Evolutionary conservation across 2,329 filamentous ascomycete genomes (phyloP), one percentile per base, ranked within the genome.

Genomic region (Ilyonectria mors-panacis): DNA sequence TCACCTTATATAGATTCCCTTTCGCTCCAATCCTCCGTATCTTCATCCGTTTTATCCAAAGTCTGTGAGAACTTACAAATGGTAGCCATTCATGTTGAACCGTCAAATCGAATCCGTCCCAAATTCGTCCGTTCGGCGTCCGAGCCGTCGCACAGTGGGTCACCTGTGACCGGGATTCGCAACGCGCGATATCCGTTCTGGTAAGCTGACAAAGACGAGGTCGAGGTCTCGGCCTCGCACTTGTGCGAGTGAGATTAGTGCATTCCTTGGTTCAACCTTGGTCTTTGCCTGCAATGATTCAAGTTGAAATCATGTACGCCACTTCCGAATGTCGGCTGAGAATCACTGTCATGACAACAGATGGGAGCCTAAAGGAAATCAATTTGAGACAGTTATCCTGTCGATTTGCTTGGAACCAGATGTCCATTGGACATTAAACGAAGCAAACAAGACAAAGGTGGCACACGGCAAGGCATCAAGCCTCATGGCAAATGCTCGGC

Each of bases 401-500:
- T n/a, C 39, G 6, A 42, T 42, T n/a, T 4, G 23, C 23, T 33
- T 53, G 47, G 8, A 26, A 28, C 19, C 9, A 21, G 21, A 23
- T 30, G 30, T 7, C 30, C 28, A 53, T 53, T 53, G 50, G 50
- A n/a, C 50, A 53, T 30, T 33, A 35, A 53, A 53, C 50, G 50
- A 53, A 23, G 30, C 50, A 53, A 53, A 37, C 50, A 53, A 6
- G 19, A 15, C 50, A 53, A 35, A 35, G 33, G 50, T 23, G 45
- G 42, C 12, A 39, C n/a, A 13, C 15, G 28, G 17, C 30, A 30
- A 42, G 17, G 28, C 19, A 39, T 28, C 47, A 51, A 53, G 57
- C 48, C 54, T 35, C 45, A 60, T 59, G 68, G 74, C 42, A 75
- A 75, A 76, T 74, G 28, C 70, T 76, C 72, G 70, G 74, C 59